These are phyloP conservation scores for Cydonia oblonga DNA, from an alignment of 331 rosid genomes.

Conservation along the genomic window DNA sequence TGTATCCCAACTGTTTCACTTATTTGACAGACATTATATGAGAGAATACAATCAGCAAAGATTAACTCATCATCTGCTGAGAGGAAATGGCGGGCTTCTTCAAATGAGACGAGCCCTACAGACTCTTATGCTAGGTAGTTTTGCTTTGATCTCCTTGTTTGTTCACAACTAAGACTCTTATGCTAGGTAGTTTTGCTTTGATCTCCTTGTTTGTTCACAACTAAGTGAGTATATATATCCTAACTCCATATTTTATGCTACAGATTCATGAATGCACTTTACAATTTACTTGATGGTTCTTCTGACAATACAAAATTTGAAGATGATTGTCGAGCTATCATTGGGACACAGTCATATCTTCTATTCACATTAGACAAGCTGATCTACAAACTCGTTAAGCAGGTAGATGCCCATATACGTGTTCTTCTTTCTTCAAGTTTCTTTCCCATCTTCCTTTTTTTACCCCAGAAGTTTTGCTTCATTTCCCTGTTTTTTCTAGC, in stretches of 20 bases:
- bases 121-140: constrained; percentile 73
- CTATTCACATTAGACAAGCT: constrained; percentile 94
- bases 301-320: constrained; percentile 95
- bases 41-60: constrained; percentile 91
- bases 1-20: neutral
- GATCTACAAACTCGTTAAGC: constrained; percentile 91
- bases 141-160: constrained; percentile 11
- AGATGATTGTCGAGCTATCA: constrained; percentile 96
- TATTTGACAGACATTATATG: constrained; percentile 75
- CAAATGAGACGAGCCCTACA: constrained; percentile 52
- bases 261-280: constrained; percentile 95
- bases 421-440: neutral
- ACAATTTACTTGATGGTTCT: constrained; percentile 90
- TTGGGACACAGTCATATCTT: constrained; percentile 93
- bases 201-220: neutral
- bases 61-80: constrained; percentile 76
- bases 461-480: constrained; percentile 1
- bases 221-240: constrained; percentile 10
- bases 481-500: constrained; percentile 36
- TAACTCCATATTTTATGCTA: constrained; percentile 13
- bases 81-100: constrained; percentile 80
- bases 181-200: constrained; percentile 49
- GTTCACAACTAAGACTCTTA: constrained; percentile 28
- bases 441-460: constrained; percentile 1
- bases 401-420: constrained; percentile 31